phyloP scores from a whole-genome alignment of 2,329 filamentous ascomycete species.

The Lachnellula suecica region DNA sequence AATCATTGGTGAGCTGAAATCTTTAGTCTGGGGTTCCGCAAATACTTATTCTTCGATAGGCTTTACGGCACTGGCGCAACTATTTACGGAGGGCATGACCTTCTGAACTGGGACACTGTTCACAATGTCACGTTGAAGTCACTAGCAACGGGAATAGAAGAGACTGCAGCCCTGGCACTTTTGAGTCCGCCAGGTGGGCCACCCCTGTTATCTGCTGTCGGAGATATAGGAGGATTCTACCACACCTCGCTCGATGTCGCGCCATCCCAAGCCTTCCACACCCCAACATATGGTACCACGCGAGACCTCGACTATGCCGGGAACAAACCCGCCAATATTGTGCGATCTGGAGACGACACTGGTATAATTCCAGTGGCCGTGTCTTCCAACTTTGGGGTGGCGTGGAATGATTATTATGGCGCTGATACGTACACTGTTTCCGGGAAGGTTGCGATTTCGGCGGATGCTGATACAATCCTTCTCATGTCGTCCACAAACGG shows the following conservation, averaged over 20 bases:
- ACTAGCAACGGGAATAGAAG: slow-evolving; percentile 28
- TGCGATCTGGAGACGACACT: slow-evolving; percentile 47
- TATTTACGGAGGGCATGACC: slow-evolving; percentile 44
- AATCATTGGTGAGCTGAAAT: slow-evolving; percentile 44
- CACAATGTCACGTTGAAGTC: slow-evolving; percentile 16
- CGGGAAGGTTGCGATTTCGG: slow-evolving; percentile 50
- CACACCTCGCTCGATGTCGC: slow-evolving; percentile 17
- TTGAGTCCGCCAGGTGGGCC: slow-evolving; percentile 21
- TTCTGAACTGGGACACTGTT: slow-evolving; percentile 13
- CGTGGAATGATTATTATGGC: slow-evolving; percentile 48
- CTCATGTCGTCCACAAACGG: slow-evolving; percentile 42
- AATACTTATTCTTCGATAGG: slow-evolving; percentile 22
- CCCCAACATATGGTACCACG: slow-evolving; percentile 19
- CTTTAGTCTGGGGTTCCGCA: neutral
- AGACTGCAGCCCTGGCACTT: slow-evolving; percentile 21
- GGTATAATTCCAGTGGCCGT: slow-evolving; percentile 44
- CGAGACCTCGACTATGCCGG: slow-evolving; percentile 29
- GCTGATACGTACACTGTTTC: slow-evolving; percentile 42
- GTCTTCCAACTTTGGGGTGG: slow-evolving; percentile 49
- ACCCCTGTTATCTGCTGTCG: slow-evolving; percentile 23
- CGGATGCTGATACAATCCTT: slow-evolving; percentile 48
- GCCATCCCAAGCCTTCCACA: slow-evolving; percentile 16
- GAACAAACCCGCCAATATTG: slow-evolving; percentile 40
- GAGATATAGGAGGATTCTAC: slow-evolving; percentile 26
- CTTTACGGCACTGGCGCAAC: slow-evolving; percentile 60